Conservation (phyloP, 345 rosid genomes). For the Gossypium stocksii region DNA sequence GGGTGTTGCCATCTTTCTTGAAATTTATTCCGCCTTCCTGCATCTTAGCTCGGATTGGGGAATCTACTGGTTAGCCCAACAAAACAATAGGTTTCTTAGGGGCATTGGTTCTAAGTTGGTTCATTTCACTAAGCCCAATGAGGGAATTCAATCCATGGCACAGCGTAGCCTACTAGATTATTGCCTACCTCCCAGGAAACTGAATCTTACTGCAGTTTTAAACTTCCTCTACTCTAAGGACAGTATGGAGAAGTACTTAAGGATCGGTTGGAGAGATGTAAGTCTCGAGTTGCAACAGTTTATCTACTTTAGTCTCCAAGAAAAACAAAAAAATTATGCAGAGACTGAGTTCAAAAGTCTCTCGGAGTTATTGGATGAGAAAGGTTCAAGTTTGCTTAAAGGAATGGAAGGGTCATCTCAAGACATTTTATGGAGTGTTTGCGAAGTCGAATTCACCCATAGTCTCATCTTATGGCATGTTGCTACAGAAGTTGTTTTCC, state of each 20-base stretch:
- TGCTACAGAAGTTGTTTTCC: slow-evolving; percentile 23
- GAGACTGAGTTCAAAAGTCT: accelerated
- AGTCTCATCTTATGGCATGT: slow-evolving; percentile 31
- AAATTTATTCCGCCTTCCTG: slow-evolving; percentile 15
- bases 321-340: neutral
- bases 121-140: neutral
- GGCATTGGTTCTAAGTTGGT: neutral
- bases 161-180: slow-evolving; percentile 16
- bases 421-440: slow-evolving; percentile 3
- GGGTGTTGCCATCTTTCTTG: slow-evolving; percentile 21
- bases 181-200: slow-evolving; percentile 4
- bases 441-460: slow-evolving; percentile 14
- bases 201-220: neutral
- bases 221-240: neutral
- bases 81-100: neutral
- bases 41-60: slow-evolving; percentile 19
- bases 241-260: neutral
- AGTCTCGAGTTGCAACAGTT: neutral
- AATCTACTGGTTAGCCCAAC: neutral
- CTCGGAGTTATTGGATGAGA: neutral
- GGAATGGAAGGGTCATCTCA: accelerated
- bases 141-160: slow-evolving; percentile 17
- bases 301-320: slow-evolving; percentile 13
- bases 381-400: neutral
- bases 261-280: neutral